Evolutionary conservation across 2,329 filamentous ascomycete species (phyloP).

Genomic region (Colletotrichum lupini): DNA sequence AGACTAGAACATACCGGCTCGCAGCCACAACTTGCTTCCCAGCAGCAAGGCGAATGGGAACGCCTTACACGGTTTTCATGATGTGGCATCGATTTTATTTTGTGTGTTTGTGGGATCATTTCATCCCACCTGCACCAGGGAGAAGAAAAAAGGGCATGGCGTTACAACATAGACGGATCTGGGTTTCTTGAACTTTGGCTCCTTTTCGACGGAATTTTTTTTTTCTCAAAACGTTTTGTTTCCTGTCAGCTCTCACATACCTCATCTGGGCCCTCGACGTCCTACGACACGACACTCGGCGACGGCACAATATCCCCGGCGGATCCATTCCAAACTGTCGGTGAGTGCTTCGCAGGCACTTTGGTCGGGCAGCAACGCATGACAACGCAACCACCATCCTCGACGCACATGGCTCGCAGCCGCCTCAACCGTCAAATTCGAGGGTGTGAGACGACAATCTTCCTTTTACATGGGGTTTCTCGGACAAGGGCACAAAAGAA

Average conservation of each 20-base stretch:
- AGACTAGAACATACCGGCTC: constrained; percentile 49
- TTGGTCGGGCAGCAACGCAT: constrained; percentile 36
- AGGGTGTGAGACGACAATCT: constrained; percentile 28
- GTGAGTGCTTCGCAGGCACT: constrained; percentile 23
- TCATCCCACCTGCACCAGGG: constrained; percentile 17
- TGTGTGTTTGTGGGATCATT: constrained; percentile 31
- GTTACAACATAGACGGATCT: constrained; percentile 35
- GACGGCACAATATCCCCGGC: constrained; percentile 30
- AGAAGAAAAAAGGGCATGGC: constrained; percentile 27
- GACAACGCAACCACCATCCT: constrained; percentile 35
- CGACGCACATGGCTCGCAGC: constrained; percentile 31
- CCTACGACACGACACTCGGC: constrained; percentile 21
- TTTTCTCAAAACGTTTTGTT: neutral
- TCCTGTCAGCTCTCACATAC: constrained; percentile 35
- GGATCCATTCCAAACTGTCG: constrained; percentile 35
- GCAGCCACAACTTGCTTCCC: constrained; percentile 51
- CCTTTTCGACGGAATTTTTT: neutral
- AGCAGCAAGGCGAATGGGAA: constrained; percentile 45
- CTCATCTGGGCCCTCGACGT: constrained; percentile 32
- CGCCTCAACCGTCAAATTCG: constrained; percentile 28
- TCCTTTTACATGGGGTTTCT: constrained; percentile 2
- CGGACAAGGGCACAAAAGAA: constrained; percentile 29
- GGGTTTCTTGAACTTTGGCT: constrained; percentile 24
- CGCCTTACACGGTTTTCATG: constrained; percentile 34
- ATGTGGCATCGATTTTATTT: constrained; percentile 36